Base-by-base conservation (phyloP, 306 rosid species). In the Datisca glomerata region DNA sequence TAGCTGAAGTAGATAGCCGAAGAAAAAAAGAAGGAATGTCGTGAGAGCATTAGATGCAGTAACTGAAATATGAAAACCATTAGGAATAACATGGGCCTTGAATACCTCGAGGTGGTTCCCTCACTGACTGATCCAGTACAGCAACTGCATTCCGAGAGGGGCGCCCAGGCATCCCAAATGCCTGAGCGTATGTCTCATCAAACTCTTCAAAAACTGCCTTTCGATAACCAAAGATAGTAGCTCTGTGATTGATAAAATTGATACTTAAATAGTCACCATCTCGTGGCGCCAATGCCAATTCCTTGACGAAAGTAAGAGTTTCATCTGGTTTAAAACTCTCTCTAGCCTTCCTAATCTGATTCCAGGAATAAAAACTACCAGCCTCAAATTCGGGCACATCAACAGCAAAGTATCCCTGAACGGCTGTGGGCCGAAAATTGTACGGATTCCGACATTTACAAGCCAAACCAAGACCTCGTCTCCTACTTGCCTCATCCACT, bases 161-260 rank as follows among this genome's bases (percentile, higher is more conserved):
- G 8, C 86, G 85, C 3, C 57, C 54, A 60, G 64, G 72, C 49
- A 60, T 74, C 18, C 92, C 92, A 53, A 91, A 91, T 13, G 99
- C 99, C 71, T 91, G 82, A 2, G 94, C 96, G 65, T 91, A 91
- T 7, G 99, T 85, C 68, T 78, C 99, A 53, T 91, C 99, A 54
- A 53, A 65, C 59, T 91, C 94, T 59, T 91, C 96, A 64, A 78
- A 91, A 41, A 80, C 81, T 0, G 80, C 74, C 60, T 59, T 75
- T 2, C 98, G 60, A 47, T 70, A 75, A 0, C 78, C 65, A n/a
- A 61, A 73, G 12, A 72, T 56, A 0, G 75, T 68, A 17, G 96
- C 86, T 61, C 66, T 91, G 35, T 71, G 64, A 73, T 71, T 75
- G 38, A 33, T 20, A 45, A 80, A 91, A 21, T 16, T 49, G 15